A percentile compares a stretch with the other conserved stretches of the same genome.
phyloP scores from a whole-genome alignment of 2,329 filamentous ascomycete genomes.

The Penicillium sp. region DNA sequence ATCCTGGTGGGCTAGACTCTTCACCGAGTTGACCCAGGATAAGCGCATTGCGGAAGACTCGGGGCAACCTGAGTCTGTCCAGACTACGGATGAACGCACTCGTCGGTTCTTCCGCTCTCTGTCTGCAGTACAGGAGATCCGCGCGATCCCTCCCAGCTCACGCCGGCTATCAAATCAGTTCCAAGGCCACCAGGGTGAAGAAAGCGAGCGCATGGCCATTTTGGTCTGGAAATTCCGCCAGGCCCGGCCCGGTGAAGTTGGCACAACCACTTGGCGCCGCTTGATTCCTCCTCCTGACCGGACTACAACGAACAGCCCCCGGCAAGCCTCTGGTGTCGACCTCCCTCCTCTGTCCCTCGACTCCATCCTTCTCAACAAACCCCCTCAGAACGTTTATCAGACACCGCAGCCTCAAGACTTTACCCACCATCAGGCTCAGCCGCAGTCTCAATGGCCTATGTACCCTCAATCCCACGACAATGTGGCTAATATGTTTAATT shows the following conservation, averaged over 20 bases:
- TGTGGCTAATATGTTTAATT: slow-evolving; percentile 38
- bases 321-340: slow-evolving; percentile 35
- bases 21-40: slow-evolving; percentile 47
- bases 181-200: slow-evolving; percentile 27
- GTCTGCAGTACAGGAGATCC: slow-evolving; percentile 52
- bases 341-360: slow-evolving; percentile 43
- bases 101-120: slow-evolving; percentile 45
- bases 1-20: slow-evolving; percentile 50
- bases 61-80: slow-evolving; percentile 34
- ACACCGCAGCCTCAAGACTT: slow-evolving; percentile 36
- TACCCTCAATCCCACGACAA: slow-evolving; percentile 41
- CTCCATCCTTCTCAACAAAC: slow-evolving; percentile 38
- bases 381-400: slow-evolving; percentile 38
- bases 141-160: slow-evolving; percentile 35
- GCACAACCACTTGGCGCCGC: slow-evolving; percentile 51
- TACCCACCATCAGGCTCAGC: slow-evolving; percentile 32
- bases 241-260: slow-evolving; percentile 43
- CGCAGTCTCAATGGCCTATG: slow-evolving; percentile 41
- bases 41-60: slow-evolving; percentile 44
- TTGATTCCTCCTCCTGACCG: slow-evolving; percentile 44
- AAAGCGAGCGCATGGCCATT: slow-evolving; percentile 47
- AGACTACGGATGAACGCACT: slow-evolving; percentile 40
- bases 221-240: slow-evolving; percentile 53
- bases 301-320: slow-evolving; percentile 43
- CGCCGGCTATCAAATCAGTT: slow-evolving; percentile 34